phyloP scores from a whole-genome alignment of 495 filamentous ascomycete species.

The Aspergillus mulundensis region DNA sequence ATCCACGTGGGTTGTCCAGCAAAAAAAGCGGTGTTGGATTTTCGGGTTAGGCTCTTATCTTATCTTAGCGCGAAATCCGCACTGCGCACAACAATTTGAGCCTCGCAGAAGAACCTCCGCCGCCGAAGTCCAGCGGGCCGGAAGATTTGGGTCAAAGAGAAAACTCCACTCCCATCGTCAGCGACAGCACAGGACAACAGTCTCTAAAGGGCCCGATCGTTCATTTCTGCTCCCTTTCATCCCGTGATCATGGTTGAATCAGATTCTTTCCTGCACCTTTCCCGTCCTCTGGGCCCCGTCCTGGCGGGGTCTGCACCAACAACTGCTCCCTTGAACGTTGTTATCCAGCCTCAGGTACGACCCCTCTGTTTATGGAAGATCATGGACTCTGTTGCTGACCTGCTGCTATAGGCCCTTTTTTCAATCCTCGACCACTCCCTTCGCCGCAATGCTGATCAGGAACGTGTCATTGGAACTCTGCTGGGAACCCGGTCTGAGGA shows the following conservation, averaged over 20 bases:
- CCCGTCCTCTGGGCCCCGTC: constrained; percentile 81
- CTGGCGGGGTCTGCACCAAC: constrained; percentile 71
- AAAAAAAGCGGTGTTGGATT: neutral
- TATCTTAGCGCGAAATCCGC: constrained; percentile 55
- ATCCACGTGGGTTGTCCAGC: neutral
- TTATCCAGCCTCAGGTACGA: constrained; percentile 88
- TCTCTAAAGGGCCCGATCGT: constrained; percentile 12
- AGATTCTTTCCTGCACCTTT: constrained; percentile 88
- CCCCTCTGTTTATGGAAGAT: neutral
- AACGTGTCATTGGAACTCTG: constrained; percentile 92
- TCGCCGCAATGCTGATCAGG: constrained; percentile 82
- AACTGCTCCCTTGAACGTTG: constrained; percentile 85
- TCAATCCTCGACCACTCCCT: constrained; percentile 95
- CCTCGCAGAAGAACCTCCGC: constrained; percentile 25
- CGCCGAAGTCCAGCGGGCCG: constrained; percentile 21
- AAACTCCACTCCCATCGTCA: constrained; percentile 20
- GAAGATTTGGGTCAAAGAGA: constrained; percentile 25
- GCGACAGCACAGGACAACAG: constrained; percentile 16
- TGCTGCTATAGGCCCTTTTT: constrained; percentile 70
- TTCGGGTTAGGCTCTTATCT: constrained; percentile 36
- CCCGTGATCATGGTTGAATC: constrained; percentile 70
- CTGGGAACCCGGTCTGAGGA: constrained; percentile 91
- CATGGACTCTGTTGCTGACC: constrained; percentile 2
- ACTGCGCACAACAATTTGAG: constrained; percentile 47
- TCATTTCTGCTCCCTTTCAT: constrained; percentile 19